Conservation (phyloP, 345 rosid genomes). For the Punica granatum region DNA sequence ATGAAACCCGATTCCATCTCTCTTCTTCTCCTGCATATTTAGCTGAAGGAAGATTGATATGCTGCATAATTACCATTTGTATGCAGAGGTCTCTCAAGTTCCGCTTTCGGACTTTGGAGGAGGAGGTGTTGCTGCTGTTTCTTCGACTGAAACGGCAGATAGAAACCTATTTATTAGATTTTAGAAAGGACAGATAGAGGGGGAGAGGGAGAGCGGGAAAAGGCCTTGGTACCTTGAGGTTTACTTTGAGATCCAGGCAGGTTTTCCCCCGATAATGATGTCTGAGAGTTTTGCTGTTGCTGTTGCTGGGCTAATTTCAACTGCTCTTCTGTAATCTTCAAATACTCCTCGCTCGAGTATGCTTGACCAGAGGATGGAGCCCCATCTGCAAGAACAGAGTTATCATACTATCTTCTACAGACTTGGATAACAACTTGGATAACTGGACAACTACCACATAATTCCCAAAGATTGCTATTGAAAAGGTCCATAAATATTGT, state of each 20-base stretch:
- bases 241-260: conserved; percentile 28
- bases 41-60: not conserved
- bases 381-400: conserved; percentile 40
- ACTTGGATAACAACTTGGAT: too few relatives aligned
- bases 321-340: conserved; percentile 81
- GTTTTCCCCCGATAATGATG: conserved; percentile 23
- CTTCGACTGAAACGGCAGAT: conserved; percentile 29
- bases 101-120: conserved; percentile 38
- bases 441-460: not conserved
- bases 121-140: conserved; percentile 38
- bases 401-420: not conserved
- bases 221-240: conserved; percentile 27
- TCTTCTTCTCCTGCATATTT: not conserved
- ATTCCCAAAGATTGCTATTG: not conserved
- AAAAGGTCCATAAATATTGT: not conserved
- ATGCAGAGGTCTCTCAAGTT: conserved; percentile 3
- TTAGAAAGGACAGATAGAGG: not conserved
- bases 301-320: conserved; percentile 43
- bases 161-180: not conserved
- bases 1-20: not conserved
- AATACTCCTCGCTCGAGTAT: conserved; percentile 67
- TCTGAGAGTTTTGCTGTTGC: conserved; percentile 11
- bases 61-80: not conserved
- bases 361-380: conserved; percentile 35
- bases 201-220: not conserved